Base-by-base conservation (phyloP, 2,329 filamentous ascomycete species). In the Phoma sp. region DNA sequence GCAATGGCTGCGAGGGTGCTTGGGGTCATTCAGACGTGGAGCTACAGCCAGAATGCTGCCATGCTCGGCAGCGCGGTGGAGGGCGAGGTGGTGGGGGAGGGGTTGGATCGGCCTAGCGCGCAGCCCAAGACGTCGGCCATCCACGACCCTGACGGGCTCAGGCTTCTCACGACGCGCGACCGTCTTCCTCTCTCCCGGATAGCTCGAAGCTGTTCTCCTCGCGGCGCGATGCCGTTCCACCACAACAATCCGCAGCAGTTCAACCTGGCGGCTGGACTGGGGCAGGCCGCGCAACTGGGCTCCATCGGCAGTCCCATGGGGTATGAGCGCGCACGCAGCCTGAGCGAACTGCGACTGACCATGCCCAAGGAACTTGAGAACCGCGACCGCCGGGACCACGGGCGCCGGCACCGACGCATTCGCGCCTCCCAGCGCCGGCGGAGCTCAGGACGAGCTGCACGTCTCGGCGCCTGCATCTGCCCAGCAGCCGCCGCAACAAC, bases 401-500 rank as follows among this genome's bases (percentile, higher is more conserved):
- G 68, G 66, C 23, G 76, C 77, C 26, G 77, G 76, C 46, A 78
- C 76, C 20, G 79, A 81, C 61, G 73, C 73, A 46, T 73, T 81
- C 39, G 68, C 77, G 60, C 69, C 76, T 12, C 62, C 71, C 40
- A 69, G 64, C 48, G 71, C 71, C 52, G 74, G 71, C 48, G 67
- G 70, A 28, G 77, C 80, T 60, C 76, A 80, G 43, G 84, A 87
- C 62, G 84, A 86, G 69, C 76, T 84, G 64, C 84, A 85, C 65
- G 78, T 84, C 33, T 78, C 79, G 32, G 64, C 84, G 60, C 73
- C 77, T 14, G 70, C 76, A 30, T 67, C 72, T 39, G 43, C 56
- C 40, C 30, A 46, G 37, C 34, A 32, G 37, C 53, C 12, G 21
- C 47, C 42, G 11, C 52, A 54, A 11, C 53, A 53, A 21, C 46